Evolutionary conservation across 371 early-diverging fungal species (phyloP), one percentile per base, ranked within the genome.

Genomic region (Apophysomyces ossiformis): DNA sequence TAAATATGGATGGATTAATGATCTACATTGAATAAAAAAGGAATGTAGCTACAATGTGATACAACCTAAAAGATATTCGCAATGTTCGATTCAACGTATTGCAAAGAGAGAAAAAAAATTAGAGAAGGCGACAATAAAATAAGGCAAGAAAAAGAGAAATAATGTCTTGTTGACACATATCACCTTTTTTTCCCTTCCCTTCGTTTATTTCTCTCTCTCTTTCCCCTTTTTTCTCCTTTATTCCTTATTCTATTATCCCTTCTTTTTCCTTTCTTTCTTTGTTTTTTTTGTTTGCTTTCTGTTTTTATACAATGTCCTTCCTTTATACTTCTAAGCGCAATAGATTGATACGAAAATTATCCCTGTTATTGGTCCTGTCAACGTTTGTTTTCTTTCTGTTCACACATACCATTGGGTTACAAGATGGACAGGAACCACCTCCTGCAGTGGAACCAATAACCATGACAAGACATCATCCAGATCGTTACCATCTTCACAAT

Each of bases 21-120:
- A 66, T 54, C 54, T 63, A 70, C 70, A 70, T 32, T 38, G 59
- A 54, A 66, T 60, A 56, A 69, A 63, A 70, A 70, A 65, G 47
- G 61, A 66, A 59, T 60, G 43, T 59, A 56, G 45, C 66, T 70
- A 62, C 70, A 35, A 66, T 60, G 66, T 54, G 21, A 50, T 61
- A 45, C 37, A 18, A 43, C n/a, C 50, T 58, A 41, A 37, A 62
- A 58, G 46, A 37, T 15, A 41, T 58, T 60, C 63, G 37, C 63
- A 38, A 46, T n/a, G 26, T 63, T 57, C 38, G 32, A 38, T 56
- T 37, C 35, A 43, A 50, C 9, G n/a, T 18, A 50, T 50, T 50
- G 39, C 39, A 61, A 61, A 44, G 35, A 21, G 32, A 36, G 35
- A 58, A 26, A 26, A 26, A 26, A 26, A 26, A 2, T 3, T 3